Evolutionary conservation across 768 basidiomycete species (phyloP).

Genomic region (Boletus patriciae): DNA sequence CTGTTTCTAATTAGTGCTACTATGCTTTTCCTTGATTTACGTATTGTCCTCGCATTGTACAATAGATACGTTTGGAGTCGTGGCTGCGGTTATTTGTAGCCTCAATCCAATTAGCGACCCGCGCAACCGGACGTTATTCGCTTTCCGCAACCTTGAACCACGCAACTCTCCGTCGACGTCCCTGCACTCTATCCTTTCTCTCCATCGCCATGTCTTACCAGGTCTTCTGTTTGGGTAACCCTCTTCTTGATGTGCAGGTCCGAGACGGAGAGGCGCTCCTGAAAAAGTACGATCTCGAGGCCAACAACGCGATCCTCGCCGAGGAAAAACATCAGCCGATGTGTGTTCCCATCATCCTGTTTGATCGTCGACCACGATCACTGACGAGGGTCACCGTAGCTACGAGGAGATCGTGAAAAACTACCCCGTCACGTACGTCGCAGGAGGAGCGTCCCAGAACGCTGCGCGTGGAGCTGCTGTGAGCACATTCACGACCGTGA

Average conservation of each 20-base stretch:
- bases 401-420: slow-evolving; percentile 86
- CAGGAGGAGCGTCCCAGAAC: slow-evolving; percentile 97
- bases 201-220: slow-evolving; percentile 51
- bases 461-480: slow-evolving; percentile 96
- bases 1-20: not conserved
- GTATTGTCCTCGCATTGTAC: not conserved
- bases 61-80: not conserved
- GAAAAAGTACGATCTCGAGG: slow-evolving; percentile 85
- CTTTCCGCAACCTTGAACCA: slow-evolving; percentile 8
- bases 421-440: slow-evolving; percentile 82
- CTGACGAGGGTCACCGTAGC: slow-evolving; percentile 40
- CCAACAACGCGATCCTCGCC: slow-evolving; percentile 96
- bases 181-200: slow-evolving; percentile 1
- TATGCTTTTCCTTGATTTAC: not conserved
- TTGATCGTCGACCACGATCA: not conserved
- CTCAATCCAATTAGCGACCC: slow-evolving; percentile 1
- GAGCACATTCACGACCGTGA: slow-evolving; percentile 32
- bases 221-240: slow-evolving; percentile 93
- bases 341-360: slow-evolving; percentile 39
- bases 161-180: slow-evolving; percentile 15
- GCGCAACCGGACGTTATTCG: not conserved
- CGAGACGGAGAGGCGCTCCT: slow-evolving; percentile 79
- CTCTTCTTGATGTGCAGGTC: slow-evolving; percentile 95
- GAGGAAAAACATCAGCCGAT: slow-evolving; percentile 85
- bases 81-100: not conserved